Percentiles rank a stretch among this genome's conserved stretches.
Evolutionary conservation across 2,329 filamentous ascomycete species (phyloP).

Genomic region (Cercospora berteroae): DNA sequence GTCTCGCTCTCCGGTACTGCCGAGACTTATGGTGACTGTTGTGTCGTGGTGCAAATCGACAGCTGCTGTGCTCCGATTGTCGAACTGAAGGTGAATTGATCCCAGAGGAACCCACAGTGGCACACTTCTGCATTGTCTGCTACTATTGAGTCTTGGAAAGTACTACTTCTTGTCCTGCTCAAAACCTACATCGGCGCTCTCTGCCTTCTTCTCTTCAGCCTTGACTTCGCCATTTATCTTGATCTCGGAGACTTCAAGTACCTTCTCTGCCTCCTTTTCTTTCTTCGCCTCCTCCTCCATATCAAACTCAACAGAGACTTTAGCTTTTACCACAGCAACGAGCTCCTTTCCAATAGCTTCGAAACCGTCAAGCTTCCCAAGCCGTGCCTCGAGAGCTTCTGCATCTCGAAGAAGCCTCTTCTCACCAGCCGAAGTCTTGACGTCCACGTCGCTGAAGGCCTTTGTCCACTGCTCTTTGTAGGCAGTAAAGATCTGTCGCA

Average conservation of each 20-base stretch:
- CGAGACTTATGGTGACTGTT: not conserved
- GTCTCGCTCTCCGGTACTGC: not conserved
- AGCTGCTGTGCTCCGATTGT: not conserved
- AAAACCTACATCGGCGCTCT: not conserved
- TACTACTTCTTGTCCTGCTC: constrained; percentile 4
- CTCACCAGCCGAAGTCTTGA: constrained; percentile 66
- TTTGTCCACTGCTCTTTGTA: constrained; percentile 77
- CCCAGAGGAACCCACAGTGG: constrained; percentile 2
- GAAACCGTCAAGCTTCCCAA: constrained; percentile 77
- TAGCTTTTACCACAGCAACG: constrained; percentile 48
- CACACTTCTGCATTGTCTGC: constrained; percentile 1
- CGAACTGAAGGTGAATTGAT: not conserved
- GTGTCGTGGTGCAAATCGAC: not conserved
- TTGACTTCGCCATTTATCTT: not conserved
- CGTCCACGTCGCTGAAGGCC: constrained; percentile 63
- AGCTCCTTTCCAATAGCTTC: constrained; percentile 57
- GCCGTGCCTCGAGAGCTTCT: constrained; percentile 66
- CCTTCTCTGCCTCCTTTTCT: constrained; percentile 1
- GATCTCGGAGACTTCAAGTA: not conserved
- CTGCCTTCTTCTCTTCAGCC: not conserved
- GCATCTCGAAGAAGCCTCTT: constrained; percentile 78
- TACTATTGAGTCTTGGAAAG: not conserved
- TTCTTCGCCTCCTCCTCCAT: constrained; percentile 9
- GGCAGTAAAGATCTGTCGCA: constrained; percentile 77
- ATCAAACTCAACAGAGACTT: constrained; percentile 38